These are phyloP conservation scores for Ascochyta rabiei DNA, from an alignment of 2,329 filamentous ascomycete genomes.

Conservation along the genomic window DNA sequence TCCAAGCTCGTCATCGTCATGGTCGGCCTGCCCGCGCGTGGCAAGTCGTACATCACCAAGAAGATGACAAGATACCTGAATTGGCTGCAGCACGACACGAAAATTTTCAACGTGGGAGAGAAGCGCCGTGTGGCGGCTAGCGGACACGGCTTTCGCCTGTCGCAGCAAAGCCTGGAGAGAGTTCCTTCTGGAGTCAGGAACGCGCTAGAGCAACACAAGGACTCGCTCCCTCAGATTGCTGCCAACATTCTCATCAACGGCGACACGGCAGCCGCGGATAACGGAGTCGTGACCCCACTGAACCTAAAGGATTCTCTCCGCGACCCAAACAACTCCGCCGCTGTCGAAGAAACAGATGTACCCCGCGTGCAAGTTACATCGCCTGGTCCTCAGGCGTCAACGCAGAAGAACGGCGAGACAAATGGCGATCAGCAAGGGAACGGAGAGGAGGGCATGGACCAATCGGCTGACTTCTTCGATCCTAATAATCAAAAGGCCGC, in stretches of 20 bases:
- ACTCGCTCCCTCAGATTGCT: slow-evolving; percentile 49
- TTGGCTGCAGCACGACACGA: slow-evolving; percentile 95
- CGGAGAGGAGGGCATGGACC: slow-evolving; percentile 69
- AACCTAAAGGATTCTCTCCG: slow-evolving; percentile 37
- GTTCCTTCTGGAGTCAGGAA: slow-evolving; percentile 32
- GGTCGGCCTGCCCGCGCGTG: slow-evolving; percentile 92
- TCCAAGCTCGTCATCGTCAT: slow-evolving; percentile 98
- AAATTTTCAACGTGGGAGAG: slow-evolving; percentile 97
- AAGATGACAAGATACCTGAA: slow-evolving; percentile 94
- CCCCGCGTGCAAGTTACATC: slow-evolving; percentile 45
- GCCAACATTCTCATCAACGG: slow-evolving; percentile 66
- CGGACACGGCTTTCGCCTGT: slow-evolving; percentile 53
- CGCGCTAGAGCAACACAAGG: slow-evolving; percentile 35
- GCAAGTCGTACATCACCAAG: slow-evolving; percentile 99
- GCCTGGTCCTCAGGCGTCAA: slow-evolving; percentile 35
- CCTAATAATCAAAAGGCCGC: slow-evolving; percentile 83
- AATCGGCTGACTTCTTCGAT: slow-evolving; percentile 93
- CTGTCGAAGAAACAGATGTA: slow-evolving; percentile 30
- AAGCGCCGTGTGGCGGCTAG: slow-evolving; percentile 79
- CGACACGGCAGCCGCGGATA: slow-evolving; percentile 50
- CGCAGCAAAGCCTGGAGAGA: slow-evolving; percentile 39
- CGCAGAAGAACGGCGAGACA: slow-evolving; percentile 22
- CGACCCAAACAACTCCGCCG: slow-evolving; percentile 30
- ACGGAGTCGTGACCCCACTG: slow-evolving; percentile 42
- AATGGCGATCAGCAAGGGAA: slow-evolving; percentile 35